phyloP scores from a whole-genome alignment of 345 rosid species.

The Populus davidiana region DNA sequence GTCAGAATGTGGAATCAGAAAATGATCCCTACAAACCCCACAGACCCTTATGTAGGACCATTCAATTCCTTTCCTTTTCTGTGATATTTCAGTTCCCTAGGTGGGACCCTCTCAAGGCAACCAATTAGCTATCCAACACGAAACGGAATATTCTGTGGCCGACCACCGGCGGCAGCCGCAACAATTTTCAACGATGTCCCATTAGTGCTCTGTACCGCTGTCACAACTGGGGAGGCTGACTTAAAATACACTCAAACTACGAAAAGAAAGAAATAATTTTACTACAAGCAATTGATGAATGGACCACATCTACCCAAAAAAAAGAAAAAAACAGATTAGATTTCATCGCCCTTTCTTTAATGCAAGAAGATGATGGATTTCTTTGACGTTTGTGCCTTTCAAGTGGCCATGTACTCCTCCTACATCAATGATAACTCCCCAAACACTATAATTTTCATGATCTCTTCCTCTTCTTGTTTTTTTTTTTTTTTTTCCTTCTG shows the following conservation, averaged over 20 bases:
- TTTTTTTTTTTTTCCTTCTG: too few relatives aligned
- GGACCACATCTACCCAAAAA: neutral
- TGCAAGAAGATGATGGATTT: neutral
- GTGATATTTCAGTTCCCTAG: slow-evolving; percentile 4
- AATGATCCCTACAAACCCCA: slow-evolving; percentile 28
- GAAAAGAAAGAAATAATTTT: slow-evolving; percentile 1
- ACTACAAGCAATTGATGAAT: neutral
- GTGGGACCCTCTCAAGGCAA: neutral
- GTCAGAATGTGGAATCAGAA: slow-evolving; percentile 19
- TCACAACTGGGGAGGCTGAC: slow-evolving; percentile 2
- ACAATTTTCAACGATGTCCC: neutral
- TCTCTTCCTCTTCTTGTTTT: too few relatives aligned
- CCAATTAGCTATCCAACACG: neutral
- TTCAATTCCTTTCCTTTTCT: neutral
- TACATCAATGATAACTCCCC: neutral
- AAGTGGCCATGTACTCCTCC: neutral
- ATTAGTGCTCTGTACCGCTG: neutral
- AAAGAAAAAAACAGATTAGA: neutral
- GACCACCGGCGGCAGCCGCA: slow-evolving; percentile 3
- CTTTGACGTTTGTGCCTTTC: neutral
- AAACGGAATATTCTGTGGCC: slow-evolving; percentile 17
- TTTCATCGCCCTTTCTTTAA: neutral
- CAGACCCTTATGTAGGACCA: neutral
- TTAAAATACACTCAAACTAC: slow-evolving; percentile 19
- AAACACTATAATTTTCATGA: neutral